Percentiles rank a stretch among this genome's conserved stretches.
Conservation (phyloP, 73 alveolate species). For the Chromera velia region DNA sequence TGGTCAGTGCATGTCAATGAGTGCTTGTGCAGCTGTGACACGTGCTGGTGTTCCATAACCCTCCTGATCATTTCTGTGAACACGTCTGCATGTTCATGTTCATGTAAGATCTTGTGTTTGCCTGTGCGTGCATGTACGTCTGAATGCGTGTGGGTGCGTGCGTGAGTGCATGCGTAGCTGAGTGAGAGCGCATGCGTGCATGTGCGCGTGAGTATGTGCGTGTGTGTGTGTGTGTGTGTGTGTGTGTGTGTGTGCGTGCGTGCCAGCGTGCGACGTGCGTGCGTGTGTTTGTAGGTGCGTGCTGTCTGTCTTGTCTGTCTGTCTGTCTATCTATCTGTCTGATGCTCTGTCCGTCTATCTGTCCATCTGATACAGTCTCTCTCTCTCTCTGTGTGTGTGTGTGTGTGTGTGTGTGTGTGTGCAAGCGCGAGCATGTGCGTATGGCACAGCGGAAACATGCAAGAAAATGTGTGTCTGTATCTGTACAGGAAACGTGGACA, state of each 20-base stretch:
- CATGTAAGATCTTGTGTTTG: neutral
- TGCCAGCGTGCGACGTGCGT: neutral
- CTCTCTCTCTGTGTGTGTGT: neutral
- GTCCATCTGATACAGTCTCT: too few species aligned
- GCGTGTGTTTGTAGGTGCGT: neutral
- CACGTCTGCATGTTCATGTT: neutral
- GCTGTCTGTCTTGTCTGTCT: too few species aligned
- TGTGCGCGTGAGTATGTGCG: neutral
- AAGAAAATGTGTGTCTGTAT: constrained; percentile 20
- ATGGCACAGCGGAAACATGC: neutral
- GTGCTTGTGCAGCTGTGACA: neutral
- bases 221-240: neutral
- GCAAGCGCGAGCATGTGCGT: too few species aligned
- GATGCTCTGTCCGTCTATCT: too few species aligned
- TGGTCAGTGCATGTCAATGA: too few species aligned
- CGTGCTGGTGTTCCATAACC: neutral
- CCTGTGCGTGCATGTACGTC: neutral
- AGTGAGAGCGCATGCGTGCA: neutral
- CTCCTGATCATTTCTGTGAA: neutral
- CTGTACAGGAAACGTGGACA: constrained; percentile 5
- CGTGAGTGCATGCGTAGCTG: neutral
- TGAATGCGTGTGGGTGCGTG: neutral
- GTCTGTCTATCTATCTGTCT: too few species aligned
- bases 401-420: neutral
- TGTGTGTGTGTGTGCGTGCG: neutral